A percentile compares a stretch with the other conserved stretches of the same genome.
Evolutionary conservation across 2,329 filamentous ascomycete species (phyloP).

Genomic region (Sporothrix protearum): DNA sequence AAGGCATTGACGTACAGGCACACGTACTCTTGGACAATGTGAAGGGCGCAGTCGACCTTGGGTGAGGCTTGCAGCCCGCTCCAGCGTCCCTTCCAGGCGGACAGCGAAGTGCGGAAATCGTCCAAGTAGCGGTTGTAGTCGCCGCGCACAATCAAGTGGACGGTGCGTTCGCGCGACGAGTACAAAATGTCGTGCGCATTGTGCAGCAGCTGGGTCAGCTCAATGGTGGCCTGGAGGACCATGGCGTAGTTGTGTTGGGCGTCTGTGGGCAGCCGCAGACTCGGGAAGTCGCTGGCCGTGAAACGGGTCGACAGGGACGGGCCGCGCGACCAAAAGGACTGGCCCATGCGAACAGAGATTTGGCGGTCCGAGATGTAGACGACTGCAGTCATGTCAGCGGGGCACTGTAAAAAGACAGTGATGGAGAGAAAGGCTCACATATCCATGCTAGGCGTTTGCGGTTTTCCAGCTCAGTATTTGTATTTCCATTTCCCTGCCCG

Average conservation of each 20-base stretch:
- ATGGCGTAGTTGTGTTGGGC: background rate
- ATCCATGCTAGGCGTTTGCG: slow-evolving; percentile 12
- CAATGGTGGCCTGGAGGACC: slow-evolving; percentile 9
- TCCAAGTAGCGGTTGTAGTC: slow-evolving; percentile 7
- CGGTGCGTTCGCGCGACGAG: slow-evolving; percentile 8
- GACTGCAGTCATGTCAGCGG: background rate
- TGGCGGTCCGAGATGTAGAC: slow-evolving; percentile 9
- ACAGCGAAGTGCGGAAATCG: background rate
- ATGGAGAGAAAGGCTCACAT: background rate
- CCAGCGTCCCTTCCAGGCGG: slow-evolving; percentile 9
- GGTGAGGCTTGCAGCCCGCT: background rate
- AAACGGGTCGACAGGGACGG: slow-evolving; percentile 11
- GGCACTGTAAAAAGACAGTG: background rate
- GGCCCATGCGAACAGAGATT: slow-evolving; percentile 13
- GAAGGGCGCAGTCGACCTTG: background rate
- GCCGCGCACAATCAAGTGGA: slow-evolving; percentile 3
- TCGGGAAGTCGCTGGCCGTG: slow-evolving; percentile 7
- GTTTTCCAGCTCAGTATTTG: background rate
- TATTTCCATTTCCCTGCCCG: background rate
- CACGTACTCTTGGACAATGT: slow-evolving; percentile 10
- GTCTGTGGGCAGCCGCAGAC: slow-evolving; percentile 2
- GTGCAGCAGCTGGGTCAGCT: slow-evolving; percentile 9
- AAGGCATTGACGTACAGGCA: slow-evolving; percentile 13
- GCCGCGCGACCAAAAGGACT: slow-evolving; percentile 12
- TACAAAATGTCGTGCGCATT: slow-evolving; percentile 16